These are phyloP conservation scores for Penicillium sclerotigenum DNA, from an alignment of 2,329 filamentous ascomycete genomes.

Conservation along the genomic window DNA sequence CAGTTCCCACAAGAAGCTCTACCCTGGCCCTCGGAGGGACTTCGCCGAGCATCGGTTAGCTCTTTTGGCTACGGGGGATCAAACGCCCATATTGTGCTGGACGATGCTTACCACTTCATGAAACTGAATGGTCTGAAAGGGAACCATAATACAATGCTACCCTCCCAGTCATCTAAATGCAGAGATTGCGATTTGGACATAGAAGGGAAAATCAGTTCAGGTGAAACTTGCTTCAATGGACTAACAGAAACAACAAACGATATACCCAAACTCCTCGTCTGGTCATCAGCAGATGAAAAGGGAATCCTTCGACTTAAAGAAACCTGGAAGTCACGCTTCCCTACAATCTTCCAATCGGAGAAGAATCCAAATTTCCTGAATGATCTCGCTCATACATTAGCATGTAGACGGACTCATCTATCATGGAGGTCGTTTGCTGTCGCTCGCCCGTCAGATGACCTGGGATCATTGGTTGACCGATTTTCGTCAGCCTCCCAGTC, in stretches of 20 bases:
- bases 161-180: neutral
- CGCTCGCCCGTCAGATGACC: neutral
- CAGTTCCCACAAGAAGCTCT: slow-evolving; percentile 10
- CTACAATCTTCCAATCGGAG: neutral
- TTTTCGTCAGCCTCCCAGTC: neutral
- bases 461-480: neutral
- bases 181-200: neutral
- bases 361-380: neutral
- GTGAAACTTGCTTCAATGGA: neutral
- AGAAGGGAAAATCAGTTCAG: neutral
- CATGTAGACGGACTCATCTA: neutral
- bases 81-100: slow-evolving; percentile 28
- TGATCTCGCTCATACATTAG: neutral
- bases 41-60: slow-evolving; percentile 22
- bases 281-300: slow-evolving; percentile 10
- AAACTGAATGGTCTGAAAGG: neutral
- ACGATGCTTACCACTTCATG: slow-evolving; percentile 15
- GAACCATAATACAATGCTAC: neutral
- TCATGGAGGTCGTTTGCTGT: neutral
- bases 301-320: slow-evolving; percentile 6
- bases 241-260: neutral
- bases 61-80: slow-evolving; percentile 29
- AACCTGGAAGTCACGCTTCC: neutral
- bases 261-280: slow-evolving; percentile 4
- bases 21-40: slow-evolving; percentile 19